Base-by-base conservation (phyloP, 2,329 filamentous ascomycete species). In the Cladosporium oxysporum region DNA sequence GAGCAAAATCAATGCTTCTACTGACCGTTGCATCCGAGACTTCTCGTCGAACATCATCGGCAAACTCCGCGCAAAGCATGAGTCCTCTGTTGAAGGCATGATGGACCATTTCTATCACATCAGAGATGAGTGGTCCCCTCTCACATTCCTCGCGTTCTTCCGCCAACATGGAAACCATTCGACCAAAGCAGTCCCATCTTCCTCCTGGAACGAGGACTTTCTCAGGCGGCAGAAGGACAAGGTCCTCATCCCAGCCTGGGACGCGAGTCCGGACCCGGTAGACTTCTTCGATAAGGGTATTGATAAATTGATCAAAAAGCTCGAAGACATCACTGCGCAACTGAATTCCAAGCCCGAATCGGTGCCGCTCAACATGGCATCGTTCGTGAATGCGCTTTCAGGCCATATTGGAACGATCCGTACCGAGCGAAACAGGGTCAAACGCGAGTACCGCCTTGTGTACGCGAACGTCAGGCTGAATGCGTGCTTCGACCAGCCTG, bases 401-500 rank as follows among this genome's bases (percentile, higher is more conserved):
- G n/a, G 33, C 4, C 53, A 58, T 5, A 16, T n/a, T 3, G 35
- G n/a, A 8, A n/a, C n/a, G 33, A 64, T 64, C 37, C n/a, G 29
- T 2, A 16, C 21, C 26, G 29, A 28, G 1, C 14, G 7, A 2
- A 14, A 11, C 18, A 49, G 31, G 11, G 3, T 16, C 18, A 35
- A 33, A 5, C 11, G 5, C 3, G 10, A 26, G 2, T 64, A 50
- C 26, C 23, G 49, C n/a, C 18, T 35, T 1, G 8, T n/a, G 33
- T 28, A 58, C 11, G 26, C 7, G 10, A 65, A 66, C 55, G 57
- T 67, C 61, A 64, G 63, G 53, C 64, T 68, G 8, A 60, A 69
- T 31, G 31, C 50, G 1, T 67, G 57, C 1, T 44, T 53, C 10
- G 68, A 68, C 47, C 41, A 41, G 21, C 8, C 26, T 4, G 49